Conservation (phyloP, 345 rosid species). For the Gossypioides kirkii region DNA sequence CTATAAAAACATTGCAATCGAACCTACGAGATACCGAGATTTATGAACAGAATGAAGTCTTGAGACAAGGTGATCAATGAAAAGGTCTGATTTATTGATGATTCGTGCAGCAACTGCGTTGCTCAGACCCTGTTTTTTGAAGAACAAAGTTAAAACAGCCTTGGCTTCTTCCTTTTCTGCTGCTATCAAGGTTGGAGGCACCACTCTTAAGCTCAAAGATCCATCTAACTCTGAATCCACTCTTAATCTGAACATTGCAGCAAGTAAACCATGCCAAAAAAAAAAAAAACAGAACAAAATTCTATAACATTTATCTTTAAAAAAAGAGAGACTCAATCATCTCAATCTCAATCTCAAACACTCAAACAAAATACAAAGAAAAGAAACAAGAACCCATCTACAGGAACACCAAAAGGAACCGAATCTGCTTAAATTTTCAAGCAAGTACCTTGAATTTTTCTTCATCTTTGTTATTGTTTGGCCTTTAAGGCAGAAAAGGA, state of each 20-base stretch:
- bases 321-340: too few species aligned
- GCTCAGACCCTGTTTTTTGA: slow-evolving; percentile 78
- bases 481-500: too few species aligned
- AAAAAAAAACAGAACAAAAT: too few species aligned
- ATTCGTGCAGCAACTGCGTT: slow-evolving; percentile 59
- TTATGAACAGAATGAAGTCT: slow-evolving; percentile 76
- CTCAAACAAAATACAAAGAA: too few species aligned
- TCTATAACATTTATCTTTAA: too few species aligned
- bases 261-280: too few species aligned
- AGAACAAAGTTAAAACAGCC: slow-evolving; percentile 74
- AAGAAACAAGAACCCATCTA: too few species aligned
- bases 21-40: slow-evolving; percentile 93
- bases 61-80: slow-evolving; percentile 74
- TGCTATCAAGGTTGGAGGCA: slow-evolving; percentile 53
- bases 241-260: slow-evolving; percentile 9
- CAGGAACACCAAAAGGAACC: too few species aligned
- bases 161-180: slow-evolving; percentile 94
- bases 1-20: slow-evolving; percentile 29
- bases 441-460: too few species aligned
- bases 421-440: too few species aligned
- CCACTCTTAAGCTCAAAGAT: slow-evolving; percentile 43
- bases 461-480: too few species aligned
- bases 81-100: slow-evolving; percentile 63
- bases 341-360: too few species aligned
- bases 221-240: slow-evolving; percentile 54